phyloP scores from a whole-genome alignment of 257 asterid genomes.

The Nemophila menziesii region DNA sequence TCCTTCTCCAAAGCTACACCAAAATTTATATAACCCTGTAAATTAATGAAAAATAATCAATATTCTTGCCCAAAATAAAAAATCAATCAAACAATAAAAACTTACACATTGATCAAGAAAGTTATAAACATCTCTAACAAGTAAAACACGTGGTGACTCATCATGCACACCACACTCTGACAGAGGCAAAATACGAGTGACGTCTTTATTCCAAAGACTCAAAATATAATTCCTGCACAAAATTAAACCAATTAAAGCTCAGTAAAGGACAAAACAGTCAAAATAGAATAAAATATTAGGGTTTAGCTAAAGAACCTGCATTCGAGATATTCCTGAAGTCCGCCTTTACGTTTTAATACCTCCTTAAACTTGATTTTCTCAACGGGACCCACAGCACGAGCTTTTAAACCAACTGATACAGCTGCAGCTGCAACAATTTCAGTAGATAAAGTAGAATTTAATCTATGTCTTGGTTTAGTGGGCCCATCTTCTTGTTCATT shows the following conservation, averaged over 20 bases:
- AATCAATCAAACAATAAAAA: slow-evolving; percentile 6
- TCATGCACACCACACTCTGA: slow-evolving; percentile 62
- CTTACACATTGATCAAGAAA: slow-evolving; percentile 95
- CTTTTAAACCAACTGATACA: slow-evolving; percentile 74
- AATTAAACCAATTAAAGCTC: slow-evolving; percentile 18
- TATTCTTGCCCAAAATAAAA: too few relatives aligned
- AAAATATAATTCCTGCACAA: slow-evolving; percentile 70
- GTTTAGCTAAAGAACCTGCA: slow-evolving; percentile 64
- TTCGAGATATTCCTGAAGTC: slow-evolving; percentile 83
- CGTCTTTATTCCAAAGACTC: slow-evolving; percentile 93
- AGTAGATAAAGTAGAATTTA: slow-evolving; percentile 30
- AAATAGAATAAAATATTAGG: not conserved
- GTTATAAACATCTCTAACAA: slow-evolving; percentile 53
- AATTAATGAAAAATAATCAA: slow-evolving; percentile 11
- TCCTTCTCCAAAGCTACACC: slow-evolving; percentile 73
- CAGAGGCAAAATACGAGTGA: slow-evolving; percentile 65
- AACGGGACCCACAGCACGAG: slow-evolving; percentile 71
- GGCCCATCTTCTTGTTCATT: slow-evolving; percentile 48
- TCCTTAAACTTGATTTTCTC: slow-evolving; percentile 90
- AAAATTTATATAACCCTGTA: slow-evolving; percentile 87
- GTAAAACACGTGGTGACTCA: slow-evolving; percentile 53
- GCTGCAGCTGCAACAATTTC: slow-evolving; percentile 78
- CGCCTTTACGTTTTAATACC: slow-evolving; percentile 85
- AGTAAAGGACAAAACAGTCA: slow-evolving; percentile 6
- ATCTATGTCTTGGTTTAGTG: slow-evolving; percentile 40